Percentiles rank a stretch among this genome's conserved stretches.
Evolutionary conservation across 805 yeast species (phyloP).

Genomic region (Yarrowia deformans): DNA sequence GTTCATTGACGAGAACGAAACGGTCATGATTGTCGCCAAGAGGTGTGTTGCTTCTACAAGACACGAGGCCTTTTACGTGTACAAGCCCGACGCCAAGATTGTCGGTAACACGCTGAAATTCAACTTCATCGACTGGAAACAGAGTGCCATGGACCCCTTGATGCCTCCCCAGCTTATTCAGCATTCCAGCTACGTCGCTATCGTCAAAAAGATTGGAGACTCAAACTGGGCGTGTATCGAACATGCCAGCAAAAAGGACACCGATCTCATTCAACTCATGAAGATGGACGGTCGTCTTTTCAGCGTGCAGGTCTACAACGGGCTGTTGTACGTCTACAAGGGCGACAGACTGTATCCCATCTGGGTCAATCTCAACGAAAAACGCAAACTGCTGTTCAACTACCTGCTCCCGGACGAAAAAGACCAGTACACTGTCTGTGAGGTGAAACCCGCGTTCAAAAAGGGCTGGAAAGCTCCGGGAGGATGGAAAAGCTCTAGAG

Average conservation of each 20-base stretch:
- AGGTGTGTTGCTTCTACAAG: background rate
- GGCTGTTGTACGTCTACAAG: background rate
- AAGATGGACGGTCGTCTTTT: background rate
- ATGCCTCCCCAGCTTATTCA: background rate
- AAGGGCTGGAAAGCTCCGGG: background rate
- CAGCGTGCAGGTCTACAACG: background rate
- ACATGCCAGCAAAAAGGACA: background rate
- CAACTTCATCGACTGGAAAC: background rate
- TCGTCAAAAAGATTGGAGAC: background rate
- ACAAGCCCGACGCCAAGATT: conserved; percentile 9
- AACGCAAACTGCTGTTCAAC: background rate
- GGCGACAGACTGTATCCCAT: background rate
- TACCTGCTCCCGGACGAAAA: background rate
- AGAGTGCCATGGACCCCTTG: background rate
- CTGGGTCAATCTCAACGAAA: conserved; percentile 1
- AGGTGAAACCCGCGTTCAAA: conserved; percentile 5
- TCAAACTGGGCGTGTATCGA: background rate
- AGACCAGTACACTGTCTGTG: background rate
- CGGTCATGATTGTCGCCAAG: conserved; percentile 1
- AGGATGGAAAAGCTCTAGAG: background rate
- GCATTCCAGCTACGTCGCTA: background rate
- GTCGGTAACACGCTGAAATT: background rate
- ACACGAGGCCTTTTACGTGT: conserved; percentile 15
- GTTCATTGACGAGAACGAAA: background rate
- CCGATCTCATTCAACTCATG: conserved; percentile 4